Evolutionary conservation across 768 basidiomycete species (phyloP), one percentile per base, ranked within the genome.

Genomic region (Psilocybe subaeruginosa): DNA sequence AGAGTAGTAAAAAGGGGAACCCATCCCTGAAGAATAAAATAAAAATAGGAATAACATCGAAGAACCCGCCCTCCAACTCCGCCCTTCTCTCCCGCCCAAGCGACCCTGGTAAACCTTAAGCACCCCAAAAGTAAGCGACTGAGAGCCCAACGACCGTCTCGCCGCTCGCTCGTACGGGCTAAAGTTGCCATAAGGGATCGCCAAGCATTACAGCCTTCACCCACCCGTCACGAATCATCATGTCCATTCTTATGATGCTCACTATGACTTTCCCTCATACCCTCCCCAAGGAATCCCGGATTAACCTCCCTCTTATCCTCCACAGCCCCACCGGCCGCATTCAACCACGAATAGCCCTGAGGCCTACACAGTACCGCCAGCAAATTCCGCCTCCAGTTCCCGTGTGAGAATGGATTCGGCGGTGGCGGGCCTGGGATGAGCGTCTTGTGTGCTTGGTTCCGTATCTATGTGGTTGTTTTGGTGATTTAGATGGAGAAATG

Each of bases 391-490:
- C 85, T 78, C 86, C 88, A 91, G 45, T 76, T 87, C 41, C 90
- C 87, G 70, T 92, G 90, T 46, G 91, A 89, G 74, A 96, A 98
- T 19, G 95, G 93, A 69, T 97, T 98, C 1, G 90, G 81, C 30
- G 92, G 91, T 3, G 87, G 72, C 1, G 85, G 78, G 3, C 85
- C 88, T 23, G 86, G 82, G 30, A 84, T 78, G 50, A 95, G 76
- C 30, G 82, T 79, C 65, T 87, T 89, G 72, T 93, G 91, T 16
- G 92, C 92, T 74, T 91, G 88, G 65, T 90, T 92, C 60, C 95
- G 87, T 66, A 97, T 94, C 90, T 94, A 70, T 23, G 23, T 23
- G 23, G 23, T 23, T 2, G 23, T 2, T 23, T 23, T 23, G 23
- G 23, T 1, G 23, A 2, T 23, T 23, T 23, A 23, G 23, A 16